Percentiles rank a stretch among this genome's conserved stretches.
These are phyloP conservation scores for Coemansia sp. DNA, from an alignment of 192 early-diverging fungal species.

Conservation along the genomic window DNA sequence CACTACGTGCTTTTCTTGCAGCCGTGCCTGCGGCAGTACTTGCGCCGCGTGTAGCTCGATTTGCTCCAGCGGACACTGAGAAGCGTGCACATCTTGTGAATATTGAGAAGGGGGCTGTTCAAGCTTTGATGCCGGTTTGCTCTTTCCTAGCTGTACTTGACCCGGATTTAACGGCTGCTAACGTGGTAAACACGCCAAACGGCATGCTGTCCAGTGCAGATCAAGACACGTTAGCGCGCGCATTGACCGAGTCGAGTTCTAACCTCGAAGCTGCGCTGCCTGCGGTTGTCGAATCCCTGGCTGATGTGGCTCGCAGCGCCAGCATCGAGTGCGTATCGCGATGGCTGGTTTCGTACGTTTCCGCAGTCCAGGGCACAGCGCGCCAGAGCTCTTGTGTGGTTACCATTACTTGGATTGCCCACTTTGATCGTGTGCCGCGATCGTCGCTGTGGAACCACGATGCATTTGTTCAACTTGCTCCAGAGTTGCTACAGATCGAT, in stretches of 20 bases:
- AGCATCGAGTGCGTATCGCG: slow-evolving; percentile 7
- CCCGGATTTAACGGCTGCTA: background rate
- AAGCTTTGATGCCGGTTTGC: background rate
- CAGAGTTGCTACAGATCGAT: slow-evolving; percentile 37
- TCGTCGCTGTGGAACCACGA: slow-evolving; percentile 38
- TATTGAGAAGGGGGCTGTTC: slow-evolving; percentile 20
- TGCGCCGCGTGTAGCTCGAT: slow-evolving; percentile 30
- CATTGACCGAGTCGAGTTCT: slow-evolving; percentile 10
- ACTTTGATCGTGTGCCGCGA: slow-evolving; percentile 8
- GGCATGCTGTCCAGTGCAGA: background rate
- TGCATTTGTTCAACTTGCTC: slow-evolving; percentile 19
- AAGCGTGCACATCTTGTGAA: slow-evolving; percentile 16
- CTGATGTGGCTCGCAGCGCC: background rate
- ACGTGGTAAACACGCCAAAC: background rate
- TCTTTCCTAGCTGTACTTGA: background rate
- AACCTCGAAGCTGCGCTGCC: slow-evolving; percentile 22
- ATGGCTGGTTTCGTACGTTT: slow-evolving; percentile 26
- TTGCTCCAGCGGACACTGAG: slow-evolving; percentile 7
- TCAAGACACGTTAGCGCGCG: background rate
- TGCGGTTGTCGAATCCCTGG: background rate
- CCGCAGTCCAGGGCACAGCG: background rate
- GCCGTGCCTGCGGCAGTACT: slow-evolving; percentile 14
- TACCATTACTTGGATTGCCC: slow-evolving; percentile 40
- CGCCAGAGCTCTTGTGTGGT: slow-evolving; percentile 21
- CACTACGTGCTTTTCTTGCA: background rate